phyloP scores from a whole-genome alignment of 441 rosid species.

The Viola pubescens region DNA sequence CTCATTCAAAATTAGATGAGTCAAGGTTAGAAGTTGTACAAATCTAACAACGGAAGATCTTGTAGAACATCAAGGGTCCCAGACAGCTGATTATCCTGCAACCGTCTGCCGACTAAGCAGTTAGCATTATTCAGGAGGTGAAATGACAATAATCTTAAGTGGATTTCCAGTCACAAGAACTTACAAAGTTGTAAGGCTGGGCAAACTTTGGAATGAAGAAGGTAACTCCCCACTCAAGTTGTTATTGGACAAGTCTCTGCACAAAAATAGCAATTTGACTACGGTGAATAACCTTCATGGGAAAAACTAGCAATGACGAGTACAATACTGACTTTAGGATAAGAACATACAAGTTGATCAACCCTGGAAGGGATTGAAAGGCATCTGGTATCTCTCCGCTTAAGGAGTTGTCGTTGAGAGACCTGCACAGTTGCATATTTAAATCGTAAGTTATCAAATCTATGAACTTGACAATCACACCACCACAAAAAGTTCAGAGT shows the following conservation, averaged over 20 bases:
- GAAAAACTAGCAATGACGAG: constrained; percentile 1
- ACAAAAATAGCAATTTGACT: constrained; percentile 20
- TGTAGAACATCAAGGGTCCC: constrained; percentile 78
- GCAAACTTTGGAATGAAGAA: constrained; percentile 53
- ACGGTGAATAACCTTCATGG: constrained; percentile 13
- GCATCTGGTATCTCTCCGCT: constrained; percentile 86
- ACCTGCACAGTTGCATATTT: constrained; percentile 36
- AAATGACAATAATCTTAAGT: neutral
- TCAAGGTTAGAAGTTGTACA: constrained; percentile 43
- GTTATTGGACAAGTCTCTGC: constrained; percentile 78
- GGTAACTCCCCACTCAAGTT: constrained; percentile 76
- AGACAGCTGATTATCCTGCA: constrained; percentile 79
- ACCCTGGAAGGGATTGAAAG: constrained; percentile 48
- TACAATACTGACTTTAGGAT: constrained; percentile 10
- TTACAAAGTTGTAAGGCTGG: constrained; percentile 67
- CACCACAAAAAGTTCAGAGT: neutral
- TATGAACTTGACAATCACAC: too few species aligned
- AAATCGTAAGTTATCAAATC: too few species aligned
- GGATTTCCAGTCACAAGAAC: constrained; percentile 16
- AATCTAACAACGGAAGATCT: constrained; percentile 68
- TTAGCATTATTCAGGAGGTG: constrained; percentile 21
- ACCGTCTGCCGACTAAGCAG: constrained; percentile 47
- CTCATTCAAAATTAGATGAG: constrained; percentile 5
- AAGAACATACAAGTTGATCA: constrained; percentile 71
- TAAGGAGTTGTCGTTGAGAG: constrained; percentile 60